Percentiles rank a stretch among this genome's conserved stretches.
Evolutionary conservation across 164 flowering plant genomes (phyloP).

Genomic region (Sedum album): DNA sequence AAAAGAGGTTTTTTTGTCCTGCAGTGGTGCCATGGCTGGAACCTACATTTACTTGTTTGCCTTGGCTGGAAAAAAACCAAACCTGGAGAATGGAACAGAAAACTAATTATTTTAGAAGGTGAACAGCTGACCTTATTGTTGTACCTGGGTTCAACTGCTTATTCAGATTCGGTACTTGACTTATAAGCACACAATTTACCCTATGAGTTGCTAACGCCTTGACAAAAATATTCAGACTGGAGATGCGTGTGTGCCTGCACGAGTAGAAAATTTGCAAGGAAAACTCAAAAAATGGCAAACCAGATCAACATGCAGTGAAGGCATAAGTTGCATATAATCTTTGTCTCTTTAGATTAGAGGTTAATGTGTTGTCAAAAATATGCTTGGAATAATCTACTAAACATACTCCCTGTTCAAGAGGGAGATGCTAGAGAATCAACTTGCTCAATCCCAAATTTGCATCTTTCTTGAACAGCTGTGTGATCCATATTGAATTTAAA

Average conservation of each 20-base stretch:
- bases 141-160: background rate
- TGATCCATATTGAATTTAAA: too few species aligned
- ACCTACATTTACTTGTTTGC: constrained; percentile 47
- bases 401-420: background rate
- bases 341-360: background rate
- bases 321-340: background rate
- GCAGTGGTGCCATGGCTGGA: constrained; percentile 58
- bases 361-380: background rate
- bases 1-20: constrained; percentile 4
- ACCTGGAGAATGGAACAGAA: constrained; percentile 23
- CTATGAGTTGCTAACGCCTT: background rate
- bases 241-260: background rate
- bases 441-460: too few species aligned
- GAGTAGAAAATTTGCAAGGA: background rate
- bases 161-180: background rate
- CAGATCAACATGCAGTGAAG: background rate
- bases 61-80: constrained; percentile 22
- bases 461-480: too few species aligned
- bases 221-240: background rate
- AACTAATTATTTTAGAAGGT: constrained; percentile 27
- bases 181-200: background rate
- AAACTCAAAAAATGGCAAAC: background rate
- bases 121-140: background rate
- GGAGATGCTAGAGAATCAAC: background rate
- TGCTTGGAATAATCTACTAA: background rate